phyloP scores from a whole-genome alignment of 345 rosid species.

The Pugionium dolabratum region DNA sequence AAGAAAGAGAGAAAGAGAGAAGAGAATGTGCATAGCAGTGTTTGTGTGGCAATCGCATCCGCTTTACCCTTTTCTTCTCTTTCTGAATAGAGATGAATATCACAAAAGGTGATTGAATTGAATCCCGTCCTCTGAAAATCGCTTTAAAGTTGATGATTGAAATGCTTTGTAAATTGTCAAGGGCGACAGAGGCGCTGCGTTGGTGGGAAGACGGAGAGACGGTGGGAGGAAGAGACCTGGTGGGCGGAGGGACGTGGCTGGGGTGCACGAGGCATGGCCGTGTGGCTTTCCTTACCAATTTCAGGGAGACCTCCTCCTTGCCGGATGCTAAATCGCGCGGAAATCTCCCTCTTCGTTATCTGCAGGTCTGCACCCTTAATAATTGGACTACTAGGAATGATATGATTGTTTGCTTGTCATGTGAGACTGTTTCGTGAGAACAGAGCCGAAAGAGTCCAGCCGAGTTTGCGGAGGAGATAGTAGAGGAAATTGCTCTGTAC shows the following conservation, averaged over 20 bases:
- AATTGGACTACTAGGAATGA: too few relatives aligned
- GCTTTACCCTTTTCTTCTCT: conserved; percentile 60
- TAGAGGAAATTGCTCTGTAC: conserved; percentile 49
- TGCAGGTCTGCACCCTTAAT: conserved; percentile 18
- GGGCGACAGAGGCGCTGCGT: conserved; percentile 64
- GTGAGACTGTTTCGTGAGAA: too few relatives aligned
- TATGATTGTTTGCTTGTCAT: too few relatives aligned
- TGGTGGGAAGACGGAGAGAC: conserved; percentile 74
- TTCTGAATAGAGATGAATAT: conserved; percentile 78
- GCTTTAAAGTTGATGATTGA: conserved; percentile 5
- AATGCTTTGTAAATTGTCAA: conserved; percentile 17
- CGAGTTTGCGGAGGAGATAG: conserved; percentile 62
- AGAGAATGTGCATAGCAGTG: conserved; percentile 39
- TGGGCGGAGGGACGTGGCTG: conserved; percentile 84
- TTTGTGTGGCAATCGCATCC: conserved; percentile 79
- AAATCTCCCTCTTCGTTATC: conserved; percentile 66
- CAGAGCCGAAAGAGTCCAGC: conserved; percentile 61
- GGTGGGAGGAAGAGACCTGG: conserved; percentile 70
- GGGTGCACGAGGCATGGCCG: conserved; percentile 63
- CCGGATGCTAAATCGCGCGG: conserved; percentile 62
- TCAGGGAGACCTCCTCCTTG: conserved; percentile 46
- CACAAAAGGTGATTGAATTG: conserved; percentile 48
- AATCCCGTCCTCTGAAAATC: background rate
- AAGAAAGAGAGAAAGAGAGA: background rate
- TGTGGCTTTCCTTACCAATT: conserved; percentile 72